Percentiles rank a stretch among this genome's conserved stretches.
These are phyloP conservation scores for Lasiodiplodia theobromae DNA, from an alignment of 2,329 filamentous ascomycete species.

Conservation along the genomic window DNA sequence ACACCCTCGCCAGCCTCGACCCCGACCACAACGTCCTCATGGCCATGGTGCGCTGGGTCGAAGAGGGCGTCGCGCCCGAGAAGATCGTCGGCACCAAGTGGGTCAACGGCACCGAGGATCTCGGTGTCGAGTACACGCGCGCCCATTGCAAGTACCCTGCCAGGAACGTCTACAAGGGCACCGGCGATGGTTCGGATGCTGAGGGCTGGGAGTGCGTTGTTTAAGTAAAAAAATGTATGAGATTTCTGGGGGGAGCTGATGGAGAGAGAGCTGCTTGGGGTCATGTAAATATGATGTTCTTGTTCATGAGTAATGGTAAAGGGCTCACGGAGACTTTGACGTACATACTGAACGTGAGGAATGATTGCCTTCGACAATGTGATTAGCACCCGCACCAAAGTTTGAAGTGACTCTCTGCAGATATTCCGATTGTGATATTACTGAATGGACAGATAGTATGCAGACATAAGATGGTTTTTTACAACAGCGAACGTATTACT, in stretches of 20 bases:
- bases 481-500: no score
- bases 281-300: neutral
- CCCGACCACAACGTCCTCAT: conserved; percentile 55
- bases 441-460: no score
- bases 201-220: conserved; percentile 44
- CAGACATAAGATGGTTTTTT: no score
- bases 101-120: conserved; percentile 35
- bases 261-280: neutral
- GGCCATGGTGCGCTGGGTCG: conserved; percentile 58
- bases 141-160: conserved; percentile 48
- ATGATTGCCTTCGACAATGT: no score
- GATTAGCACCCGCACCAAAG: no score
- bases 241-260: neutral
- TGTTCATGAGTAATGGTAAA: neutral
- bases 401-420: no score
- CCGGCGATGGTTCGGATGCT: conserved; percentile 39
- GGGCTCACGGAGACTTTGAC: neutral
- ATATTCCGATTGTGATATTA: no score
- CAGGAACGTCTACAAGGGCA: conserved; percentile 43
- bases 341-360: no score
- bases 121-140: conserved; percentile 34
- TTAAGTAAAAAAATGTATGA: neutral
- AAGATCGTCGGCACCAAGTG: conserved; percentile 45
- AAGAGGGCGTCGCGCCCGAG: conserved; percentile 51
- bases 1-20: conserved; percentile 39